Base-by-base conservation (phyloP, 1,139 yeast species). In the Candida frijolesensis region DNA sequence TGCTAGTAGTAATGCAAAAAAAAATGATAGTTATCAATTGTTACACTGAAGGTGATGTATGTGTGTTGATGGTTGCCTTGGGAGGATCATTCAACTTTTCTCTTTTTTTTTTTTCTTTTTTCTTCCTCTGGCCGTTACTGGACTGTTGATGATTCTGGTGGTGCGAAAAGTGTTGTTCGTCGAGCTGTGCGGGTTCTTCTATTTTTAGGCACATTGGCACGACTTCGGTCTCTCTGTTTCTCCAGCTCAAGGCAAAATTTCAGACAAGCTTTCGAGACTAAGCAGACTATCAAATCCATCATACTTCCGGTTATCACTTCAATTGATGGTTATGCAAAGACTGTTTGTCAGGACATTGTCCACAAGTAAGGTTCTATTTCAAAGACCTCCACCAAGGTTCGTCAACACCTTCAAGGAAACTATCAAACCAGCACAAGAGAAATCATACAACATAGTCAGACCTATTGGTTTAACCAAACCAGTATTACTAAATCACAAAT, bases 391-490 rank as follows among this genome's bases (percentile, higher is more conserved):
- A 46, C 53, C 54, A 1, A 51, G 72, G 43, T 65, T 69, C 52
- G 58, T 67, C 9, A 59, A 64, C 45, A 68, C 74, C 1, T 51
- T 68, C 12, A 51, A 60, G 18, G 71, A 64, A 41, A 66, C 70
- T 1, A 57, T 68, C 37, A 66, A 67, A 46, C 65, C 73, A 8
- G 66, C 74, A 4, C 60, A 68, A 44, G 62, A 63, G 16, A 60
- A 64, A 48, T 63, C 76, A 12, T 51, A 56, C 18, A 54, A 58
- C 18, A 67, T 76, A 25, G 60, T 64, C n/a, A 66, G 68, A 50
- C 80, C 81, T 5, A 68, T 76, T 55, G 81, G 81, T 3, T 67
- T 74, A 47, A 70, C 68, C 27, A 53, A 58, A 7, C 76, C 76
- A 2, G 57, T 64, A 1, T 53, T 70, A 18, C 56, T 72, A 42